Evolutionary conservation across 164 flowering plant species (phyloP), one percentile per base, ranked within the genome.

Genomic region (Buxus sempervirens): DNA sequence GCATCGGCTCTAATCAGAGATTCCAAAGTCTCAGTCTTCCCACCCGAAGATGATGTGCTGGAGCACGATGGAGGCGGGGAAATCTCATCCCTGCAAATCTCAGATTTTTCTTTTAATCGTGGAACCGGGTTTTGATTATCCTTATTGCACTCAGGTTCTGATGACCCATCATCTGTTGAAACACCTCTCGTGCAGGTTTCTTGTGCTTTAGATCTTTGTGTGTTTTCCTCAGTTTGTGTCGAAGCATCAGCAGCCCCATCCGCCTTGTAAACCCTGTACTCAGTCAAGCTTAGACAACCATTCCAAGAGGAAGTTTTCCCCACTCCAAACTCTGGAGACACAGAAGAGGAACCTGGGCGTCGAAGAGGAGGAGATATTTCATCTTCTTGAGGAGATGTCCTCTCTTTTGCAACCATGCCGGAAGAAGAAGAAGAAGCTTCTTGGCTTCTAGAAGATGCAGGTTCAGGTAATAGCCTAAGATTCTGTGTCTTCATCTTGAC

Each of bases 111-210:
- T 59, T 84, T 86, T 19, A 21, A 65, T 23, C 54, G 60, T 36
- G 76, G 70, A 77, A 60, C 63, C 42, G 60, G 77, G 28, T 62
- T 77, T 51, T 59, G 76, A 42, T 63, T 70, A 60, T 65, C 65
- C 56, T 68, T 78, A 48, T 59, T 64, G 69, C 66, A 68, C 54
- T 78, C 88, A 58, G 70, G 68, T 45, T 83, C 88, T 53, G 70
- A 45, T 10, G 84, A 73, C 5, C 81, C 82, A 57, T 89, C 95
- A 69, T 94, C 97, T 28, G 93, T 90, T 14, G 96, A 85, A 75
- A 94, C 93, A 68, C 96, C 95, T 55, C 88, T 73, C n/a, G 85
- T 84, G 79, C 95, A 84, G 42, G 97, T 91, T 67, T 85, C 90
- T 66, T 63, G 74, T 12, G 71, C 28, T 71, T 72, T 81, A 59